Percentiles rank a stretch among this genome's conserved stretches.
Conservation (phyloP, 306 rosid genomes). For the Arachis stenosperma region DNA sequence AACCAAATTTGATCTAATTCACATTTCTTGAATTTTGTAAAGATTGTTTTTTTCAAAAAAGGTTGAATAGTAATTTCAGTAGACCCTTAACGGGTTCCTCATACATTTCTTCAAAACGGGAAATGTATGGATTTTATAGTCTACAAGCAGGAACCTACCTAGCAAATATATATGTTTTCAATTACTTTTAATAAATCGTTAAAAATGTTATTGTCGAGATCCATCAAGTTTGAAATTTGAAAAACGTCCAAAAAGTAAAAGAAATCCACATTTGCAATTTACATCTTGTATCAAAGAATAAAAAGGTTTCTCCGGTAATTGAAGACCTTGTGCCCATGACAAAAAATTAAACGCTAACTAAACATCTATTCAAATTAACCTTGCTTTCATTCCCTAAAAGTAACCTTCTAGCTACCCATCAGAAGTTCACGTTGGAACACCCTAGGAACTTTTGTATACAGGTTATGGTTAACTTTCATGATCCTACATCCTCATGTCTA, state of each 20-base stretch:
- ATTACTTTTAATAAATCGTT: background rate
- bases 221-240: background rate
- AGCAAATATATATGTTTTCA: no score
- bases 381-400: background rate
- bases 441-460: background rate
- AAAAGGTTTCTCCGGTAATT: background rate
- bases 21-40: no score
- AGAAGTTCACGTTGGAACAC: background rate
- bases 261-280: background rate
- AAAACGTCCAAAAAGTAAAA: background rate
- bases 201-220: background rate
- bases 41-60: no score
- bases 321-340: background rate
- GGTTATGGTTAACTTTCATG: background rate
- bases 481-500: background rate
- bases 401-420: background rate
- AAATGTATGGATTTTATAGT: no score
- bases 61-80: no score
- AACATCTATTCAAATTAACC: background rate
- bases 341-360: background rate
- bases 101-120: no score
- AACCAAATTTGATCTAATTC: no score
- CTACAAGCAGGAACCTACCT: no score
- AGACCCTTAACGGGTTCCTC: no score
- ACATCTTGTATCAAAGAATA: background rate